Percentiles rank a stretch among this genome's conserved stretches.
Conservation (phyloP, 2,329 filamentous ascomycete species). For the Davidsoniella australis region DNA sequence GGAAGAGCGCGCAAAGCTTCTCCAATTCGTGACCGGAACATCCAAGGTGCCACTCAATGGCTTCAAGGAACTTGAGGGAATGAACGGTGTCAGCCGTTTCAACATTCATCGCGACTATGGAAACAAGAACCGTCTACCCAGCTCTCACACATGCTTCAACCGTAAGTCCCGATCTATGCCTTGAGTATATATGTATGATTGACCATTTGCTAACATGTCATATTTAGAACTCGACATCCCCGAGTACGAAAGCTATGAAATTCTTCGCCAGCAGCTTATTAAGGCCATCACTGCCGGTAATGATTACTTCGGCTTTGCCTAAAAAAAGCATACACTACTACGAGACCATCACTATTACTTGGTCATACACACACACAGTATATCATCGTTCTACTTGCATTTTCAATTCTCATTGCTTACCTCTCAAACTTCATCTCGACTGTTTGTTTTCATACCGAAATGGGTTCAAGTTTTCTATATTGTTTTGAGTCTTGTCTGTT, state of each 20-base stretch:
- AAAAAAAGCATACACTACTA: slow-evolving; percentile 19
- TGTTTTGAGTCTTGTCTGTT: not conserved
- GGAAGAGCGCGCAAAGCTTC: slow-evolving; percentile 89
- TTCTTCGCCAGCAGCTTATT: slow-evolving; percentile 69
- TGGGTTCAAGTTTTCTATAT: not conserved
- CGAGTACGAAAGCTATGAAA: slow-evolving; percentile 93
- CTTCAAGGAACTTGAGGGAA: slow-evolving; percentile 97
- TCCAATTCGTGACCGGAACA: slow-evolving; percentile 96
- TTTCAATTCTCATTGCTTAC: slow-evolving; percentile 3
- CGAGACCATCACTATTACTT: not conserved
- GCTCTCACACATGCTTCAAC: slow-evolving; percentile 97
- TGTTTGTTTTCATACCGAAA: not conserved
- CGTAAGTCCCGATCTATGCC: slow-evolving; percentile 44
- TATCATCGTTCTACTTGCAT: slow-evolving; percentile 5
- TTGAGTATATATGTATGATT: not conserved
- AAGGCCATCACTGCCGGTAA: slow-evolving; percentile 96
- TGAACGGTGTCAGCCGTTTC: slow-evolving; percentile 96
- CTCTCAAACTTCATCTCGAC: not conserved
- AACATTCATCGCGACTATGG: slow-evolving; percentile 98
- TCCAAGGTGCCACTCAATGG: slow-evolving; percentile 96
- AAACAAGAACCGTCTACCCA: slow-evolving; percentile 86
- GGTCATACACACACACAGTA: slow-evolving; percentile 7
- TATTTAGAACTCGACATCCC: slow-evolving; percentile 80
- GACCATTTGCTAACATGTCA: not conserved
- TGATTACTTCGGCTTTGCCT: slow-evolving; percentile 96